These are phyloP conservation scores for Polytrichum commune DNA, from an alignment of 225 moss, liverwort and hornwort species.

Conservation along the genomic window DNA sequence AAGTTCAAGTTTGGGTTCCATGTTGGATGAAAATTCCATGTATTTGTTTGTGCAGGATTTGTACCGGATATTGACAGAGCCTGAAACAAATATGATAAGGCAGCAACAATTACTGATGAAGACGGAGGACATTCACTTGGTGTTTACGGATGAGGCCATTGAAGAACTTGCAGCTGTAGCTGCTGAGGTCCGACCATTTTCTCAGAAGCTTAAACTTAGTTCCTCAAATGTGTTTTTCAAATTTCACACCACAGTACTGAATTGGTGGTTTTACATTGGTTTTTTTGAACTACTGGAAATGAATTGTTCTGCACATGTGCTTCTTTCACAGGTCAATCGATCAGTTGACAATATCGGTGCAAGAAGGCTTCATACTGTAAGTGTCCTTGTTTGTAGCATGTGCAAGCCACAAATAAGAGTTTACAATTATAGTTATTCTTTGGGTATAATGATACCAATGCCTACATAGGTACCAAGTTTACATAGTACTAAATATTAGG, in stretches of 20 bases:
- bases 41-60: slow-evolving; percentile 57
- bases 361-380: slow-evolving; percentile 73
- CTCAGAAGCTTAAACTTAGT: background rate
- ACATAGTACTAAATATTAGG: too few relatives aligned
- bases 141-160: slow-evolving; percentile 84
- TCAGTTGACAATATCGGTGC: slow-evolving; percentile 86
- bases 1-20: too few relatives aligned
- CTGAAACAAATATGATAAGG: slow-evolving; percentile 90
- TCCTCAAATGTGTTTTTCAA: background rate
- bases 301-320: background rate
- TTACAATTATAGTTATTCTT: too few relatives aligned
- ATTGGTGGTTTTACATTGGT: background rate
- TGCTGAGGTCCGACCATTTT: slow-evolving; percentile 57
- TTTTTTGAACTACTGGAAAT: too few relatives aligned
- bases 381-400: background rate
- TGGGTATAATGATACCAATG: too few relatives aligned
- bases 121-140: slow-evolving; percentile 75
- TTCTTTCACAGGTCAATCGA: slow-evolving; percentile 63
- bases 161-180: slow-evolving; percentile 79
- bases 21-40: background rate
- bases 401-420: too few relatives aligned
- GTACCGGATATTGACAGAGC: slow-evolving; percentile 87
- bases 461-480: too few relatives aligned
- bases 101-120: slow-evolving; percentile 93
- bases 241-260: too few relatives aligned